Conservation (phyloP, 345 rosid species). For the Eucalyptus marginata region DNA sequence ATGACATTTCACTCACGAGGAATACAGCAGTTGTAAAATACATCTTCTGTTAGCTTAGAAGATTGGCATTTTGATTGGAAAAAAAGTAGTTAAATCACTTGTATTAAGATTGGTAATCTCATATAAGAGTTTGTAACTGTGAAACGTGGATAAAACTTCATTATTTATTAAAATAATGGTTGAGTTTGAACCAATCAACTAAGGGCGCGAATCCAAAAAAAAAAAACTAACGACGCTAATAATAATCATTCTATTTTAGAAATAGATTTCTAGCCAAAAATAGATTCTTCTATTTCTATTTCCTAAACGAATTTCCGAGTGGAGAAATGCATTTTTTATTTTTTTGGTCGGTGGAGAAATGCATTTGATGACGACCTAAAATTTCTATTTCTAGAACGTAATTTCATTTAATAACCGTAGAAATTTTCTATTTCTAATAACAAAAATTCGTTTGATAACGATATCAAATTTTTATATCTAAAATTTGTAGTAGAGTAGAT, state of each 20-base stretch:
- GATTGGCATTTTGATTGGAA: fast-evolving
- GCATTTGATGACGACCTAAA: fast-evolving
- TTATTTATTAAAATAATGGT: not conserved
- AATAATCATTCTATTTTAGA: fast-evolving
- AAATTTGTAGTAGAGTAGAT: not conserved
- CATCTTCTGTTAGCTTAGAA: not conserved
- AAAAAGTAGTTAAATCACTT: not conserved
- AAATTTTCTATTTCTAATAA: too few relatives aligned
- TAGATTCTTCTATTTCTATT: too few relatives aligned
- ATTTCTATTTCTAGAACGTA: fast-evolving
- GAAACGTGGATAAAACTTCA: not conserved
- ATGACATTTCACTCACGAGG: not conserved
- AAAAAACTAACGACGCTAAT: too few relatives aligned
- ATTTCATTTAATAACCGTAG: fast-evolving
- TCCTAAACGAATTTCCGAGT: fast-evolving
- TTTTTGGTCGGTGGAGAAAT: fast-evolving
- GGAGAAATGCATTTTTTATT: fast-evolving
- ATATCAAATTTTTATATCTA: not conserved
- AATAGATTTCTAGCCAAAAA: fast-evolving
- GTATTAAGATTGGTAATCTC: not conserved
- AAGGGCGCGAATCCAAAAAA: too few relatives aligned
- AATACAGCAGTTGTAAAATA: not conserved
- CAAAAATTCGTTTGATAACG: fast-evolving
- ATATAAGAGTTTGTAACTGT: not conserved
- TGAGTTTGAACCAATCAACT: not conserved